phyloP scores from a whole-genome alignment of 805 yeast genomes.

The Starmerella potacharoeniae region DNA sequence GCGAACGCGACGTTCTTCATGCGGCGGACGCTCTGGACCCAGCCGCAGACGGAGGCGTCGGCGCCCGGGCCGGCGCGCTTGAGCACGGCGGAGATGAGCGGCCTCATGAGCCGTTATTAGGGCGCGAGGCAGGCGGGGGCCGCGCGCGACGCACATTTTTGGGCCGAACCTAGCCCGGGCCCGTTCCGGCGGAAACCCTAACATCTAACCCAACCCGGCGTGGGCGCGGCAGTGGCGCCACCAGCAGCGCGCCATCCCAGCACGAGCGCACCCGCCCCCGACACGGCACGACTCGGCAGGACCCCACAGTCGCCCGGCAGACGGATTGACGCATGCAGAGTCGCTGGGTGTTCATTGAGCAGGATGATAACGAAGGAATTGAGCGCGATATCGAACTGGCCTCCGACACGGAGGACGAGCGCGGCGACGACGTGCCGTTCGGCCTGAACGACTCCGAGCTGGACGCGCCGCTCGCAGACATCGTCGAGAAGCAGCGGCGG shows the following conservation, averaged over 20 bases:
- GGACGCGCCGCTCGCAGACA: slow-evolving; percentile 18
- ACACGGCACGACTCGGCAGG: neutral
- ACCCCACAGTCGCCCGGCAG: neutral
- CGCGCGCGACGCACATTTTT: neutral
- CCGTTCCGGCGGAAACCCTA: neutral
- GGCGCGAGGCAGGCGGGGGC: neutral
- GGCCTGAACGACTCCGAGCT: slow-evolving; percentile 10
- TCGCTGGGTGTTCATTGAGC: slow-evolving; percentile 10
- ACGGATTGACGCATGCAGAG: neutral
- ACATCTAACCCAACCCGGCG: slow-evolving; percentile 1
- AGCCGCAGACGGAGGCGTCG: slow-evolving; percentile 49
- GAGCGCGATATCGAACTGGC: neutral
- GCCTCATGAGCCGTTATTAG: neutral
- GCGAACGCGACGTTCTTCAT: slow-evolving; percentile 71
- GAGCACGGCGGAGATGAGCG: slow-evolving; percentile 7
- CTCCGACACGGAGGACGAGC: slow-evolving; percentile 1
- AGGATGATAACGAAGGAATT: neutral
- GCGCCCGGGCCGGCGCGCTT: slow-evolving; percentile 13
- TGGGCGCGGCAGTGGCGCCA: slow-evolving; percentile 6
- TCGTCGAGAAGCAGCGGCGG: slow-evolving; percentile 20
- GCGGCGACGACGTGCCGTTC: neutral
- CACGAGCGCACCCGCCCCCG: too few species aligned
- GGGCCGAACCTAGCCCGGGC: neutral
- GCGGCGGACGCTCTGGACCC: slow-evolving; percentile 59
- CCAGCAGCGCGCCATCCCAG: neutral